Evolutionary conservation across 306 rosid species (phyloP), one percentile per base, ranked within the genome.

Genomic region (Trifolium fragiferum): DNA sequence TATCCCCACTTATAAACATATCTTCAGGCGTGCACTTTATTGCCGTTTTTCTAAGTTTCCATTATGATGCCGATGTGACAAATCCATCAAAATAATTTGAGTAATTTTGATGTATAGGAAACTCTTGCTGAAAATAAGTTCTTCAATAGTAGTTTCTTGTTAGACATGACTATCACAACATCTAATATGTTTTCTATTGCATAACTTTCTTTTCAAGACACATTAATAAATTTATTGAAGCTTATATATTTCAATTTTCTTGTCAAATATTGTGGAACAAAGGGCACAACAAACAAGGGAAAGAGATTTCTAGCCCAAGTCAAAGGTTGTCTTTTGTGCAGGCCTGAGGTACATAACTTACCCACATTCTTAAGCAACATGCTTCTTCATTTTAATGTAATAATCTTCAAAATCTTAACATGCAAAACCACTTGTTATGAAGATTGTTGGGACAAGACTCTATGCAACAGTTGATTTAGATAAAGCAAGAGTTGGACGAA

Each of bases 391-490:
- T 69, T 66, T 44, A 20, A 50, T 37, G 37, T 40, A 51, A 6
- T 27, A 15, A 27, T 23, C 11, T 55, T 37, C 19, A 25, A 2
- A 61, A 61, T 47, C 44, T 11, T n/a, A 43, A 66, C 66, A 69
- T 25, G 68, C 33, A 68, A 63, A 46, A 49, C 40, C 27, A 7
- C 43, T 60, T 60, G 13, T 41, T 12, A 75, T 68, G 80, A 54
- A 94, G 96, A 82, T 90, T 70, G 84, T 81, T 47, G 96, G 93
- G 27, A 75, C 89, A 9, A 80, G 85, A 76, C 84, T 90, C 27
- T 90, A 94, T 80, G 95, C 99, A 74, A 84, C 95, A 41, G 84
- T 94, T 44, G 96, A 94, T 87, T 80, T 92, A 40, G 99, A 86
- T 14, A 90, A 82, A 70, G 92, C 92, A 3, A 81, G 95, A 37